phyloP scores from a whole-genome alignment of 768 basidiomycete species.

The Boletales sp. region DNA sequence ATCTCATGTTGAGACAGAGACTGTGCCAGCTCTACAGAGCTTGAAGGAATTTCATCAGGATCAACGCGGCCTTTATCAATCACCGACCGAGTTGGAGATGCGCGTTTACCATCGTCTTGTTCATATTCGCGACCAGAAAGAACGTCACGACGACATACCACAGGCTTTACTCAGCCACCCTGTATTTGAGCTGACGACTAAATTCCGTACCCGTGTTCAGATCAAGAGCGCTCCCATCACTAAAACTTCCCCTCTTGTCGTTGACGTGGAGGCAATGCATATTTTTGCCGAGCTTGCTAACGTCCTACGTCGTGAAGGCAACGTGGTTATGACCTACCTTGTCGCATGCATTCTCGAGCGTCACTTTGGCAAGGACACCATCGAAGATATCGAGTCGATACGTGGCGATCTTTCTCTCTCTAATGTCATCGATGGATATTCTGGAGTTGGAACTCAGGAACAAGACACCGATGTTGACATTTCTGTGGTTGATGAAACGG shows the following conservation, averaged over 20 bases:
- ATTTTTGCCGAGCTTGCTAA: conserved; percentile 59
- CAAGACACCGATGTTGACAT: conserved; percentile 26
- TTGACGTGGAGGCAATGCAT: conserved; percentile 63
- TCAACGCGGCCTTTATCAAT: conserved; percentile 60
- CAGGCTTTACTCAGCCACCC: conserved; percentile 63
- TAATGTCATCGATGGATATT: conserved; percentile 69
- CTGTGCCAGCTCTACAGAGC: conserved; percentile 72
- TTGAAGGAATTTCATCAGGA: conserved; percentile 94
- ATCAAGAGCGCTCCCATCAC: conserved; percentile 69
- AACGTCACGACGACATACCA: conserved; percentile 73
- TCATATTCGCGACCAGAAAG: conserved; percentile 82
- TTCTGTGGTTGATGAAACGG: conserved; percentile 19
- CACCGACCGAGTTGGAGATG: conserved; percentile 91
- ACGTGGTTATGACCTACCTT: conserved; percentile 74
- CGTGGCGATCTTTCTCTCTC: conserved; percentile 52
- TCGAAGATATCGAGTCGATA: conserved; percentile 70
- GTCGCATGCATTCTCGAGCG: conserved; percentile 86
- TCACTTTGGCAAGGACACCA: conserved; percentile 79
- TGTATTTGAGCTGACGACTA: conserved; percentile 77
- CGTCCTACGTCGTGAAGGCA: conserved; percentile 63
- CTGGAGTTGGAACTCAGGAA: conserved; percentile 20
- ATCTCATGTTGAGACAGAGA: neutral
- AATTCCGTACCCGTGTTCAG: conserved; percentile 79
- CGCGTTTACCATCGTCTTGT: conserved; percentile 91
- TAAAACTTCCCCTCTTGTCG: conserved; percentile 59